Base-by-base conservation (phyloP, 495 filamentous ascomycete species). In the Penicillium cataractarum region DNA sequence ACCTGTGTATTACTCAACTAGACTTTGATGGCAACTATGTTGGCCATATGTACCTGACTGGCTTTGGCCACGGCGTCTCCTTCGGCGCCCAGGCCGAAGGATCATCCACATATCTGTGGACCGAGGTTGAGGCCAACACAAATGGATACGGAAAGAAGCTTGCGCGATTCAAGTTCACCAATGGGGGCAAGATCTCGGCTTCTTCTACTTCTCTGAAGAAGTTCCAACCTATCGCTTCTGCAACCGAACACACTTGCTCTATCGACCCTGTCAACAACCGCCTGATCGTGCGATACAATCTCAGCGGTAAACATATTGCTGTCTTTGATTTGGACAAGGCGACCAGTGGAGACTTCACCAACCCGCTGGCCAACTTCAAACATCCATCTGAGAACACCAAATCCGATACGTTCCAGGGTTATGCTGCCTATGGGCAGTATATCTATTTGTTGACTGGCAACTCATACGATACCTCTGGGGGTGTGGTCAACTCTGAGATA, bases 401-500 rank as follows among this genome's bases (percentile, higher is more conserved):
- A 24, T 59, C 61, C 0, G n/a, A 22, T 12, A 57, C 55, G 8
- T 51, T 65, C 31, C 65, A 68, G 31, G 65, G 65, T 13, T 65
- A 62, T 44, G 59, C 62, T 32, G 62, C 58, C 3, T 68, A 58
- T 48, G 62, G 62, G 1, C 57, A 61, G 19, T 68, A 65, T 5
- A 55, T 68, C 10, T 68, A 68, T 35, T 8, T 68, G 22, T 37
- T 65, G 27, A 65, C 62, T 0, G 65, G 65, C 6, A 53, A 53
- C 8, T 65, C 58, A 2, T 68, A 65, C 51, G 58, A 60, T 39
- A 51, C 37, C 6, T 57, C 57, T 6, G 58, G 31, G 9, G 33
- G 76, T 68, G 19, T 91, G 76, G 29, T 77, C 68, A 37, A 90
- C 71, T 74, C 89, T 87, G 64, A 89, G 86, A 50, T 64, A 9